A percentile compares a stretch with the other conserved stretches of the same genome.
These are phyloP conservation scores for Medicago arabica DNA, from an alignment of 306 rosid species.

Conservation along the genomic window DNA sequence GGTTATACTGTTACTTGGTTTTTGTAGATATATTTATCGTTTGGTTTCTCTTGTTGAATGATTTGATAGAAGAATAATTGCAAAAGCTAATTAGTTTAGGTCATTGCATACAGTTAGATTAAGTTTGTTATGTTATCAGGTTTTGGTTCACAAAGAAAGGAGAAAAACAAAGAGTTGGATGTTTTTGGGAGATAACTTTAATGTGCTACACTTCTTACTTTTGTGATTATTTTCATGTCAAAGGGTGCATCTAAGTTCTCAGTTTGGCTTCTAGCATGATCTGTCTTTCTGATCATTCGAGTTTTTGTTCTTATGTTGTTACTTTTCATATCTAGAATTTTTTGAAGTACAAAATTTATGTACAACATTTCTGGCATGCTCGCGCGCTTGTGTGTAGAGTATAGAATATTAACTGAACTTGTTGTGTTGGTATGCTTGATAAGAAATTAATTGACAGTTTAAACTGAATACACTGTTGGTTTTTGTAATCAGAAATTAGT, in stretches of 20 bases:
- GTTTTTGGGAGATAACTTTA: not conserved
- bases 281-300: constrained; percentile 8
- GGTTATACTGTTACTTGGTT: constrained; percentile 20
- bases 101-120: not conserved
- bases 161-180: not conserved
- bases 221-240: not conserved
- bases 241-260: constrained; percentile 2
- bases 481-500: constrained; percentile 14
- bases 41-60: constrained; percentile 20
- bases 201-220: not conserved
- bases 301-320: constrained; percentile 6
- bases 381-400: not conserved
- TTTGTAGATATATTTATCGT: too few species aligned
- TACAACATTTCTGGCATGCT: not conserved
- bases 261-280: constrained; percentile 37
- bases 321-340: constrained; percentile 24
- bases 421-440: constrained; percentile 12
- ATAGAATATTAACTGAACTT: not conserved
- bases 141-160: constrained; percentile 19
- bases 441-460: constrained; percentile 1
- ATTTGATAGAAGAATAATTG: constrained; percentile 9
- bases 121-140: not conserved
- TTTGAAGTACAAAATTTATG: not conserved
- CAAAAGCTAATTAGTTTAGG: constrained; percentile 1
- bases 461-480: constrained; percentile 3